Conservation (phyloP, 2,329 filamentous ascomycete genomes). For the Beauveria sp. region DNA sequence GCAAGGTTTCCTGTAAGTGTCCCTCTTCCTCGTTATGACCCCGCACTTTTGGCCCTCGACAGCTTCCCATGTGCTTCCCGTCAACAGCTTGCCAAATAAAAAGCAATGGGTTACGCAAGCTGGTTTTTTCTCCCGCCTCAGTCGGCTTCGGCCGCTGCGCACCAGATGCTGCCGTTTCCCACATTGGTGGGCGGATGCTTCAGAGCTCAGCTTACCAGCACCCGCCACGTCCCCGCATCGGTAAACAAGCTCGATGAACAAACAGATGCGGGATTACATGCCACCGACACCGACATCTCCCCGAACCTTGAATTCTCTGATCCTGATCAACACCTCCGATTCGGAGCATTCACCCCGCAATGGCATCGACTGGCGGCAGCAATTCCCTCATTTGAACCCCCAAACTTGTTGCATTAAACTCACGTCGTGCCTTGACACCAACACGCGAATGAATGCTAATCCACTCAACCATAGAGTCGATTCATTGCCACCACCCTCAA, state of each 20-base stretch:
- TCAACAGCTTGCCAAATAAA: not conserved
- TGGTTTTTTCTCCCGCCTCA: not conserved
- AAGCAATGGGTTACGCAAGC: not conserved
- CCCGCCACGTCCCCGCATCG: not conserved
- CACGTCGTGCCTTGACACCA: not conserved
- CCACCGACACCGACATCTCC: not conserved
- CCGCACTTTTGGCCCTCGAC: not conserved
- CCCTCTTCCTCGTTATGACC: not conserved
- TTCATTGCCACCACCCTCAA: not conserved
- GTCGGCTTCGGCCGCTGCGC: not conserved
- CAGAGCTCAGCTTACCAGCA: not conserved
- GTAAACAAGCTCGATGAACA: not conserved
- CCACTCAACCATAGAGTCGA: not conserved
- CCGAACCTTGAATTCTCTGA: not conserved
- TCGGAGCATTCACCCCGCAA: not conserved
- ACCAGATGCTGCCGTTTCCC: not conserved
- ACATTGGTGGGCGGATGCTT: not conserved
- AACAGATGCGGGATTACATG: constrained; percentile 6
- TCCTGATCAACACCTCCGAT: not conserved
- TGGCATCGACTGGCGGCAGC: not conserved
- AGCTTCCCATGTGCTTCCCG: not conserved
- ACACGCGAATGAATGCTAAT: not conserved
- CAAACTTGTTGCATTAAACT: not conserved
- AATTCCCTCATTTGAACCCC: not conserved
- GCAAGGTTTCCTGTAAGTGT: constrained; percentile 9